Evolutionary conservation across 2,329 filamentous ascomycete species (phyloP).

Genomic region (Pezicula rhizophila): DNA sequence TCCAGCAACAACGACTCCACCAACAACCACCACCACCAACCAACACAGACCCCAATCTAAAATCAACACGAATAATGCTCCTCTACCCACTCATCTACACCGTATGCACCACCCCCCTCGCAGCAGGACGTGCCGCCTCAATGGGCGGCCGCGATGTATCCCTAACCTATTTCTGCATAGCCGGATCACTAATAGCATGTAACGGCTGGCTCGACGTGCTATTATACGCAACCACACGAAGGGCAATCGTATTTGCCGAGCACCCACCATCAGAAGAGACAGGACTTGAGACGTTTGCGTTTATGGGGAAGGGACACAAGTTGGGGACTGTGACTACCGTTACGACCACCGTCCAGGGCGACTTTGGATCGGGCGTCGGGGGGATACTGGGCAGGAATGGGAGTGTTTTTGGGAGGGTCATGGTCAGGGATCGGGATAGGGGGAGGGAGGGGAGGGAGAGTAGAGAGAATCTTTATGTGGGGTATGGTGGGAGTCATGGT

Average conservation of each 20-base stretch:
- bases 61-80: conserved; percentile 45
- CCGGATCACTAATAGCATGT: conserved; percentile 51
- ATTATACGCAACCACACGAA: conserved; percentile 46
- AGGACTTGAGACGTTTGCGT: conserved; percentile 44
- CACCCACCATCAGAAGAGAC: conserved; percentile 36
- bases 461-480: conserved; percentile 1
- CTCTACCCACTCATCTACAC: conserved; percentile 66
- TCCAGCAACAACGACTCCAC: too few species aligned
- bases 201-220: conserved; percentile 51
- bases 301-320: conserved; percentile 18
- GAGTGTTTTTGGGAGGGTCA: neutral
- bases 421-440: neutral
- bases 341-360: too few species aligned
- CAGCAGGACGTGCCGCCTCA: conserved; percentile 55
- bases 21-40: neutral
- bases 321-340: conserved; percentile 11
- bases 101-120: conserved; percentile 61
- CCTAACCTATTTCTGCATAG: conserved; percentile 50
- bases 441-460: neutral
- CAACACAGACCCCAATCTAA: conserved; percentile 5
- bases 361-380: too few species aligned
- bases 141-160: conserved; percentile 50
- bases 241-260: conserved; percentile 47
- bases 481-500: neutral
- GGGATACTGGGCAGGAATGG: neutral